Evolutionary conservation across 176 grass and related monocot genomes (phyloP), one percentile per base, ranked within the genome.

Genomic region (Zea mays): DNA sequence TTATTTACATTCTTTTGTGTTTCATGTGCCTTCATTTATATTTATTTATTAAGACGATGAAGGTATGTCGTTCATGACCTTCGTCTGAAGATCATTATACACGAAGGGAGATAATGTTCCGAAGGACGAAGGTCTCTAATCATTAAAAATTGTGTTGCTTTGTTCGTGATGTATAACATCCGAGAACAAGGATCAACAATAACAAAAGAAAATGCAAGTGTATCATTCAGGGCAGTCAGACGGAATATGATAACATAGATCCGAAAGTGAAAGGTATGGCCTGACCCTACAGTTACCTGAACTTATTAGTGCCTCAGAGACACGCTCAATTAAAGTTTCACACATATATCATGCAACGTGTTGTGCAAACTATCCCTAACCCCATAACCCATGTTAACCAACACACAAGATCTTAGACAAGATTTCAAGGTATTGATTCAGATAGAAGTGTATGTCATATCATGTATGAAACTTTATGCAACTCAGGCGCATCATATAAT

Each of bases 201-300:
- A 17, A 15, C 9, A 73, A 73, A 67, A 69, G 12, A 45, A 69
- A 65, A 75, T 19, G 68, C 48, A 49, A 75, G 44, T 33, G 66
- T 5, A 65, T 15, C 7, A 54, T 60, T 65, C 54, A 84, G 4
- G 9, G 54, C 19, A 6, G 27, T 27, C 27, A 27, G 27, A 27
- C 27, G 27, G 27, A 69, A 56, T 45, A 21, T 10, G 14, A 71
- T 46, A 8, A 66, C 34, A 47, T 17, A 72, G 39, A 82, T 34
- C 17, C 6, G 43, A 14, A 55, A 62, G n/a, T 7, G 27, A 27
- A 27, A 27, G 27, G 27, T 34, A 17, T 54, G 17, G 4, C 51
- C 48, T 79, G 10, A 67, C 65, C 67, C 73, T 61, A 9, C 2
- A 52, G 4, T 40, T 66, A 36, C 35, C 6, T 66, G 13, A 78